Conservation (phyloP, 306 rosid species). For the Gleditsia sinensis region DNA sequence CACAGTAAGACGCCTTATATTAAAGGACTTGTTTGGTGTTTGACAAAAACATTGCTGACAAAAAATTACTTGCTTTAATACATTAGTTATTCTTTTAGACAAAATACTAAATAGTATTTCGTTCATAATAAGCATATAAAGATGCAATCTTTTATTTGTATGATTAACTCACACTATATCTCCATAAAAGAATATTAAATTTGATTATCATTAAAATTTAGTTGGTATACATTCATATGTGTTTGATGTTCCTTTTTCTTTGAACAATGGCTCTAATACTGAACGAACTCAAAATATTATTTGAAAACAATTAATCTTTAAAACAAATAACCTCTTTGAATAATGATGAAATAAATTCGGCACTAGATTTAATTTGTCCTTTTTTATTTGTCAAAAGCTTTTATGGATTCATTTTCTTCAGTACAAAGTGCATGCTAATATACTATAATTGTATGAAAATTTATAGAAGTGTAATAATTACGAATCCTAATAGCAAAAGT, state of each 20-base stretch:
- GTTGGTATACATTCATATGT: not conserved
- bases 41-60: no score
- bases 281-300: no score
- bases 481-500: not conserved
- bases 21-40: not conserved
- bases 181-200: not conserved
- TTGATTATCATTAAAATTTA: not conserved
- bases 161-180: not conserved
- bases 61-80: not conserved
- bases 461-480: not conserved
- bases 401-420: conserved; percentile 14
- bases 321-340: conserved; percentile 4
- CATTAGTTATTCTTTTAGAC: not conserved
- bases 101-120: no score
- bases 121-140: conserved; percentile 15
- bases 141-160: conserved; percentile 8
- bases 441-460: no score
- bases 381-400: not conserved
- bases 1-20: not conserved
- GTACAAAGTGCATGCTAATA: no score
- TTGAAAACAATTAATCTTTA: no score
- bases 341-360: not conserved
- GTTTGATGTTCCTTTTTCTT: no score
- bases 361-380: conserved; percentile 4
- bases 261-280: no score